Base-by-base conservation (phyloP, 306 rosid species). In the Cucurbita moschata region DNA sequence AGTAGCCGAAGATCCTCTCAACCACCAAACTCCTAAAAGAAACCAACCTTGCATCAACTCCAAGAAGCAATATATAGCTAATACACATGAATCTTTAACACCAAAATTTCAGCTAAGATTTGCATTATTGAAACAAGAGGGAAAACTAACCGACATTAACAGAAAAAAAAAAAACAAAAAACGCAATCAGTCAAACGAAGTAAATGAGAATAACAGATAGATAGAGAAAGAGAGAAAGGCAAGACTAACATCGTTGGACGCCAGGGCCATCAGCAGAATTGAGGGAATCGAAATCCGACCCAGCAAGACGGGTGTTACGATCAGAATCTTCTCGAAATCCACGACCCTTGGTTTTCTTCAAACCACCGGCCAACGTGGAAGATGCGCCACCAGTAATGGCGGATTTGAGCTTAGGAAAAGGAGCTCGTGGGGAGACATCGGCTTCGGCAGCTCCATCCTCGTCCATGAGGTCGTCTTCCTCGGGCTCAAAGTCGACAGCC, bases 391-490 rank as follows among this genome's bases (percentile, higher is more conserved):
- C 88, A 14, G 97, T 95, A 61, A 95, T 91, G 69, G 99, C 96
- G 30, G 99, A 95, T 84, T 91, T 95, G 83, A 95, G 89, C 81
- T 95, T 95, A 0, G 96, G 99, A 4, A 81, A 85, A 39, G 97
- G 92, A 44, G 92, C 90, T 47, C 80, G 82, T 3, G 98, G 98
- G 50, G 97, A 89, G 77, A 85, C 88, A 75, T 90, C 97, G 53
- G 79, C 90, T 53, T 86, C 97, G 5, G 80, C 78, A 19, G 89
- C 96, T 49, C 83, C 97, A 19, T 95, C 99, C 83, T 95, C 99
- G 90, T 95, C 99, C 99, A 95, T 95, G 80, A 95, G 85, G 84
- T 94, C 98, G 79, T 94, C 98, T 4, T 94, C 97, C 82, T 94
- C 97, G 6, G 97, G 97, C 84, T 94, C 99, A 75, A 95, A 95